Evolutionary conservation across 345 rosid genomes (phyloP).

Genomic region (Excoecaria cochinchinensis): DNA sequence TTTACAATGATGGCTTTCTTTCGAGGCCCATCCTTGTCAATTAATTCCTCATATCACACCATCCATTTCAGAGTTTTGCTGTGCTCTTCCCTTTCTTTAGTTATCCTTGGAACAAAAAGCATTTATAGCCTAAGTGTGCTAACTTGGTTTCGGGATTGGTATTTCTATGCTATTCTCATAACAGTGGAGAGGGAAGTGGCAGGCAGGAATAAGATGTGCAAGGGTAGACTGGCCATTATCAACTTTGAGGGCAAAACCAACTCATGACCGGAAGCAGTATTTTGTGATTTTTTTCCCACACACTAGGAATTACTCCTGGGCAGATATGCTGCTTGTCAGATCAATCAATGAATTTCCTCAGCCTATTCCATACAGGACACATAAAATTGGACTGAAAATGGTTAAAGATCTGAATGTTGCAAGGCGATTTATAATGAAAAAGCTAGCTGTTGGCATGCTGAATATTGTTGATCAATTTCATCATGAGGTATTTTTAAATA

Average conservation of each 20-base stretch:
- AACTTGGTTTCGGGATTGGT: slow-evolving; percentile 18
- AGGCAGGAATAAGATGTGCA: slow-evolving; percentile 90
- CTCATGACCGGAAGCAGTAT: slow-evolving; percentile 89
- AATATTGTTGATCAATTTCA: slow-evolving; percentile 86
- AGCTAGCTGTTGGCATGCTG: slow-evolving; percentile 82
- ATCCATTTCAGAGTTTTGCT: background rate
- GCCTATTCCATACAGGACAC: slow-evolving; percentile 80
- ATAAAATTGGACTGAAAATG: slow-evolving; percentile 72
- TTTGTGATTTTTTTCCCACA: slow-evolving; percentile 90
- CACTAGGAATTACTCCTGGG: slow-evolving; percentile 97
- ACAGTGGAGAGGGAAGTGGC: slow-evolving; percentile 99
- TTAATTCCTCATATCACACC: background rate
- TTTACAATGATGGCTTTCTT: slow-evolving; percentile 4
- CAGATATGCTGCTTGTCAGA: slow-evolving; percentile 83
- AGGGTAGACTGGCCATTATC: slow-evolving; percentile 91
- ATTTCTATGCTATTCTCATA: slow-evolving; percentile 31
- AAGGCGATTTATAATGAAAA: slow-evolving; percentile 75
- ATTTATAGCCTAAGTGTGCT: background rate
- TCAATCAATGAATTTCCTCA: slow-evolving; percentile 76
- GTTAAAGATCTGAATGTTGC: slow-evolving; percentile 84
- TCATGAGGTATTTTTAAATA: slow-evolving; percentile 47
- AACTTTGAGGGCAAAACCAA: slow-evolving; percentile 93
- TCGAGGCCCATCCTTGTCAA: background rate
- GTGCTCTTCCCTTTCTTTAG: background rate
- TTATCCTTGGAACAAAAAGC: background rate